These are phyloP conservation scores for Pleoardoris graminearum DNA, from an alignment of 2,329 filamentous ascomycete species.

Conservation along the genomic window DNA sequence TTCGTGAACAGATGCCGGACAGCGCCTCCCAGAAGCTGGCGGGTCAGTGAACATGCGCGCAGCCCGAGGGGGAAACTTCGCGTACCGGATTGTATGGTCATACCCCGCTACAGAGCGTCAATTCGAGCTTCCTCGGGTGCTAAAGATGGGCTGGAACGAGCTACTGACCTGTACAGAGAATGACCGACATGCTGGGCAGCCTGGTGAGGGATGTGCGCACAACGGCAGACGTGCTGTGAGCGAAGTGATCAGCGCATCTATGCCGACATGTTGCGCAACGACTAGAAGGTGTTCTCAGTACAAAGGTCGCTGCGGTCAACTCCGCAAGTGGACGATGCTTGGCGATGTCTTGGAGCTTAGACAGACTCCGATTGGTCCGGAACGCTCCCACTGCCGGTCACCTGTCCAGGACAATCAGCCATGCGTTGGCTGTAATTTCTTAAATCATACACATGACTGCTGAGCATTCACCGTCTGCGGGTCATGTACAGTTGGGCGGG, in stretches of 20 bases:
- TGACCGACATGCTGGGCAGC: constrained; percentile 61
- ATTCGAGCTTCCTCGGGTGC: constrained; percentile 6
- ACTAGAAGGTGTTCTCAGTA: background rate
- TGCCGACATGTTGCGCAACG: background rate
- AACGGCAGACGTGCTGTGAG: background rate
- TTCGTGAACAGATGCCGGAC: constrained; percentile 95
- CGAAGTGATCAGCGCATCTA: background rate
- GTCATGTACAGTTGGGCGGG: too few relatives aligned
- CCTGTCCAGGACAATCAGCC: background rate
- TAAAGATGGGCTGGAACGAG: constrained; percentile 1
- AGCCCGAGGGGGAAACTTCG: background rate
- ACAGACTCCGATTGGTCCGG: constrained; percentile 5
- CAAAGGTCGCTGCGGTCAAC: background rate
- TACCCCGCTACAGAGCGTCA: constrained; percentile 62
- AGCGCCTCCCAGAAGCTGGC: constrained; percentile 95
- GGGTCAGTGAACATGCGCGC: background rate
- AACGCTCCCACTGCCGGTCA: background rate
- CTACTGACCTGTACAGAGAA: constrained; percentile 65
- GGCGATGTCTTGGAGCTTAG: constrained; percentile 7
- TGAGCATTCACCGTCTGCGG: background rate
- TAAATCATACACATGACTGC: background rate
- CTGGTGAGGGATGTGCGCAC: background rate
- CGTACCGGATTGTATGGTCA: constrained; percentile 74
- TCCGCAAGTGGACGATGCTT: background rate
- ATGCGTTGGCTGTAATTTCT: background rate